Evolutionary conservation across 2,329 filamentous ascomycete genomes (phyloP).

Genomic region (Ramichloridium luteum): DNA sequence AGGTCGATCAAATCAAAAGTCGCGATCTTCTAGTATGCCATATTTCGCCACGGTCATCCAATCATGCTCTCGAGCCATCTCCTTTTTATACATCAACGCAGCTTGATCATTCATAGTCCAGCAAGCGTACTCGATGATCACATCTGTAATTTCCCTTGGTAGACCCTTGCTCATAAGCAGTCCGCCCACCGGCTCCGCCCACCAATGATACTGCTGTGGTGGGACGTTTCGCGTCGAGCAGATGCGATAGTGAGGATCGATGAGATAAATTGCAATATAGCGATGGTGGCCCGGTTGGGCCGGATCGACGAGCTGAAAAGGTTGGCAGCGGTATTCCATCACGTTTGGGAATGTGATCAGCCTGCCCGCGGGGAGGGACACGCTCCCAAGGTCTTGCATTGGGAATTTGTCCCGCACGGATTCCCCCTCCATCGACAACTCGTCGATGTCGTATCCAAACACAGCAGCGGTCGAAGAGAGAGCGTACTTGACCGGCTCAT

Average conservation of each 20-base stretch:
- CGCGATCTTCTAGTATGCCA: too few relatives aligned
- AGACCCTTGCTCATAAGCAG: background rate
- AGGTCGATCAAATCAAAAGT: too few relatives aligned
- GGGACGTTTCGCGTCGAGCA: slow-evolving; percentile 40
- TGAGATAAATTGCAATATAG: slow-evolving; percentile 45
- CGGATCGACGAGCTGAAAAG: slow-evolving; percentile 38
- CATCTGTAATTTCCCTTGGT: background rate
- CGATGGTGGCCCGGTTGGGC: slow-evolving; percentile 43
- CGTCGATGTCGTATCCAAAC: too few relatives aligned
- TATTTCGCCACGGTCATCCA: too few relatives aligned
- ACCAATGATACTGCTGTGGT: slow-evolving; percentile 38
- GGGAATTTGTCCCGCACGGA: too few relatives aligned
- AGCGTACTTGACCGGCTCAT: too few relatives aligned
- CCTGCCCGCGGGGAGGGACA: slow-evolving; percentile 29
- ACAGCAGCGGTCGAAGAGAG: too few relatives aligned
- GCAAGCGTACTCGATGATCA: background rate
- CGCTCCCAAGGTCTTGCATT: too few relatives aligned
- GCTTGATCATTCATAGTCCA: background rate
- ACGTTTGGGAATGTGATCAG: slow-evolving; percentile 44
- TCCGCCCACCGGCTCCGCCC: slow-evolving; percentile 8
- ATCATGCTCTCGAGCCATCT: background rate
- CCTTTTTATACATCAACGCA: background rate
- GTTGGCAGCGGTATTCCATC: slow-evolving; percentile 38
- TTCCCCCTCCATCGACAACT: too few relatives aligned
- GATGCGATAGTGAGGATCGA: slow-evolving; percentile 42